Conservation (phyloP, 768 basidiomycete species). For the Pleurotus platypus region DNA sequence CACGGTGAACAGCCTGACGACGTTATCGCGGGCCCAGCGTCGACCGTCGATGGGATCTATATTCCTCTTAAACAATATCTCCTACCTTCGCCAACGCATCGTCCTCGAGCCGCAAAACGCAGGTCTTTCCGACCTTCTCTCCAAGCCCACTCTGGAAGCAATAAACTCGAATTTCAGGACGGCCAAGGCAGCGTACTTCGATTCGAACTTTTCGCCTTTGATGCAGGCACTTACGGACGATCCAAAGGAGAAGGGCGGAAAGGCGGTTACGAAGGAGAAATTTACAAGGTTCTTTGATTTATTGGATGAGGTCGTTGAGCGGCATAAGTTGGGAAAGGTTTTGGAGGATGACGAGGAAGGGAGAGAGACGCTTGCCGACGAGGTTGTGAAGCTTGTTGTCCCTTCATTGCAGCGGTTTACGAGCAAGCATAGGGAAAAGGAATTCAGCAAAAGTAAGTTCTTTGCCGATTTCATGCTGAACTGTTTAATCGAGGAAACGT, state of each 20-base stretch:
- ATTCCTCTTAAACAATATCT: slow-evolving; percentile 78
- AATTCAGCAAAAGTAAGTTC: slow-evolving; percentile 77
- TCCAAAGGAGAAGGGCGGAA: slow-evolving; percentile 54
- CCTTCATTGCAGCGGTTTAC: slow-evolving; percentile 72
- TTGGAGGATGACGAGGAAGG: slow-evolving; percentile 68
- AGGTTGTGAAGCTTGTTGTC: slow-evolving; percentile 73
- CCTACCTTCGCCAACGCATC: slow-evolving; percentile 62
- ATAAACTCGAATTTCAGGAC: slow-evolving; percentile 73
- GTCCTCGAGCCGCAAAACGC: slow-evolving; percentile 48
- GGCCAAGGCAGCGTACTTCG: slow-evolving; percentile 82
- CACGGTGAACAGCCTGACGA: slow-evolving; percentile 53
- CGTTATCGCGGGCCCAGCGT: slow-evolving; percentile 55
- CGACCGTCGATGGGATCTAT: slow-evolving; percentile 70
- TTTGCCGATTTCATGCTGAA: not conserved
- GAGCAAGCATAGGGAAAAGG: slow-evolving; percentile 74
- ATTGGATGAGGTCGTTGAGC: slow-evolving; percentile 74
- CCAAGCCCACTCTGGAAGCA: slow-evolving; percentile 56
- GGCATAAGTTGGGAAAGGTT: slow-evolving; percentile 66
- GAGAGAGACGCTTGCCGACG: slow-evolving; percentile 59
- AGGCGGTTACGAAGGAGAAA: slow-evolving; percentile 73
- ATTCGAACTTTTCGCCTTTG: slow-evolving; percentile 75
- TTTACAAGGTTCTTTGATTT: slow-evolving; percentile 80
- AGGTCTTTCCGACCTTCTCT: slow-evolving; percentile 46
- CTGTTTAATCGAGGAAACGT: not conserved
- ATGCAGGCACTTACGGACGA: slow-evolving; percentile 67